phyloP scores from a whole-genome alignment of 345 rosid species.

The Linum tenue region DNA sequence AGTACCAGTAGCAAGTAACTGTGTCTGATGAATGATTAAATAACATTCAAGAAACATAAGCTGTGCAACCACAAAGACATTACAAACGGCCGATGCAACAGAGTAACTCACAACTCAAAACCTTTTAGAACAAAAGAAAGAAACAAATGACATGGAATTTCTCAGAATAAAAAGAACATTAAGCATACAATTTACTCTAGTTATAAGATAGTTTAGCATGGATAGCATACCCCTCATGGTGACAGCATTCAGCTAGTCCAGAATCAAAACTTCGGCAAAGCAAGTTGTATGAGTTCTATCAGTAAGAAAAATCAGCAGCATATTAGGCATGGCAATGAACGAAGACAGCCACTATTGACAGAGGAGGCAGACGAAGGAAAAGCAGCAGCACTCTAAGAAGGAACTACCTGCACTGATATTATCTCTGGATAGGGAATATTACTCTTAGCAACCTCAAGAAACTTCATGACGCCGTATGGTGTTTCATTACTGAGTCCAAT shows the following conservation, averaged over 20 bases:
- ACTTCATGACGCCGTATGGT: constrained; percentile 54
- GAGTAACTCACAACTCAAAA: background rate
- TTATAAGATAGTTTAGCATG: background rate
- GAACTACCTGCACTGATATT: constrained; percentile 41
- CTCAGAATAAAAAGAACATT: background rate
- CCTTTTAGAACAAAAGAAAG: background rate
- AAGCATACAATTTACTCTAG: background rate
- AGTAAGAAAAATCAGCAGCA: constrained; percentile 5
- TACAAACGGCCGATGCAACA: background rate
- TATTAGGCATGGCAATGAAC: constrained; percentile 10
- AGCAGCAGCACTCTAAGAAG: constrained; percentile 1
- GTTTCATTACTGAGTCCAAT: constrained; percentile 59
- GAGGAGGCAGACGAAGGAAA: background rate
- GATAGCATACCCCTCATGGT: constrained; percentile 40
- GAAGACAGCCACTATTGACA: background rate
- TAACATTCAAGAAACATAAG: no score
- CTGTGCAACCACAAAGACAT: no score
- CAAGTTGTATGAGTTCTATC: constrained; percentile 44
- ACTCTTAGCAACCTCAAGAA: constrained; percentile 38
- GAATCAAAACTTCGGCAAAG: constrained; percentile 52
- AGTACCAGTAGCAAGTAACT: no score
- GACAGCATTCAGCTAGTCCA: constrained; percentile 58
- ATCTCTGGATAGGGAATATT: constrained; percentile 29
- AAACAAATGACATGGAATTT: background rate
- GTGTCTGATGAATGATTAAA: no score